Evolutionary conservation across 2,329 filamentous ascomycete species (phyloP).

Genomic region (Penicillium expansum): DNA sequence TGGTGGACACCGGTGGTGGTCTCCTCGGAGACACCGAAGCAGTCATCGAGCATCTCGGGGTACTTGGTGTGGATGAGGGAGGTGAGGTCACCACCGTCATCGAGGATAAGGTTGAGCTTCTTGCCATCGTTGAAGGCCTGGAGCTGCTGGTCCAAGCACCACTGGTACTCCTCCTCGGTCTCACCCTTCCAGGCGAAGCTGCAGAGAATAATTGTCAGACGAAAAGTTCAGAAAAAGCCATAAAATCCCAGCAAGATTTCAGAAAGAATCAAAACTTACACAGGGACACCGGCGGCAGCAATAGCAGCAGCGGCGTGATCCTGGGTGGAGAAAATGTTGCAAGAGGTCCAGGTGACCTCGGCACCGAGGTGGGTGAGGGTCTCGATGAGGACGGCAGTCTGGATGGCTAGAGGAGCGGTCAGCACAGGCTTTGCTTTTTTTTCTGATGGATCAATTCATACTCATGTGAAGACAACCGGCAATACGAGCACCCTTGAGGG

Average conservation of each 20-base stretch:
- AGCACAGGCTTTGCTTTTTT: conserved; percentile 3
- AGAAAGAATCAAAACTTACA: conserved; percentile 51
- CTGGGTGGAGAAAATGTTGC: conserved; percentile 99
- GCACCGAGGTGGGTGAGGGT: conserved; percentile 91
- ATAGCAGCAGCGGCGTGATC: conserved; percentile 98
- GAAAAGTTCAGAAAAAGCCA: not conserved
- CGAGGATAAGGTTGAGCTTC: conserved; percentile 97
- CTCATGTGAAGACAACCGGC: conserved; percentile 99
- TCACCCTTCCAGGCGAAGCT: conserved; percentile 78
- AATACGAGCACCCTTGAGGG: conserved; percentile 89
- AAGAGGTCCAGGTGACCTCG: conserved; percentile 97
- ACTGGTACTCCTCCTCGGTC: conserved; percentile 99
- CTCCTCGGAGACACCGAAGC: conserved; percentile 98
- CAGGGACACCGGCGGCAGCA: conserved; percentile 86
- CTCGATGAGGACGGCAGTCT: conserved; percentile 99
- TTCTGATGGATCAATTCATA: conserved; percentile 39
- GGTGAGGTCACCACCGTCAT: conserved; percentile 97
- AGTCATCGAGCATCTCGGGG: conserved; percentile 96
- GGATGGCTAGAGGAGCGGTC: conserved; percentile 63
- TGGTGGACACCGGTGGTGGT: conserved; percentile 99
- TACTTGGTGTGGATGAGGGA: conserved; percentile 96
- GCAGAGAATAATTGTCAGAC: conserved; percentile 4
- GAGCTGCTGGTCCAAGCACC: conserved; percentile 99
- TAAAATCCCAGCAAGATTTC: too few relatives aligned
- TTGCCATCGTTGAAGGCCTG: conserved; percentile 93